These are phyloP conservation scores for Kluyveromyces nonfermentans DNA, from an alignment of 805 yeast genomes.

Conservation along the genomic window DNA sequence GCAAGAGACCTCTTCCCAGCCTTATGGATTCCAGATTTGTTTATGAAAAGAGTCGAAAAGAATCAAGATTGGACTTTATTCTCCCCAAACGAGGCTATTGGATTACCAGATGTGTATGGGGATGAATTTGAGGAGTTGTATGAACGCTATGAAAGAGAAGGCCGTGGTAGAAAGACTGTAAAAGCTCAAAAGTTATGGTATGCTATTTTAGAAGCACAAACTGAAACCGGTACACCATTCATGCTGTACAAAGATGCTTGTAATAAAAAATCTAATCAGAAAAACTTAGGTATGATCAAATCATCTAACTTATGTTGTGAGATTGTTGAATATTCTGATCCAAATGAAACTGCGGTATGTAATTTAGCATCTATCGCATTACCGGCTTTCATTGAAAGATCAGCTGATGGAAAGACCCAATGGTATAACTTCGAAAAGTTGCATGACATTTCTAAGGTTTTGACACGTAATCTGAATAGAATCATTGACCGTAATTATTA, in stretches of 20 bases:
- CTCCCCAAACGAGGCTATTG: conserved; percentile 85
- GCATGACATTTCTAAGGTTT: conserved; percentile 68
- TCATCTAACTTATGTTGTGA: conserved; percentile 94
- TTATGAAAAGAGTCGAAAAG: conserved; percentile 80
- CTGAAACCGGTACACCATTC: conserved; percentile 95
- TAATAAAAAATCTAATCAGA: conserved; percentile 79
- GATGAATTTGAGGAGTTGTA: conserved; percentile 71
- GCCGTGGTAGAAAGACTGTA: conserved; percentile 52
- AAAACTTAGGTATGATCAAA: conserved; percentile 85
- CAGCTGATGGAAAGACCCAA: conserved; percentile 36
- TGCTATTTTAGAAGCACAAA: conserved; percentile 81
- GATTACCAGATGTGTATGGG: conserved; percentile 74
- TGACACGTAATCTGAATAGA: conserved; percentile 68
- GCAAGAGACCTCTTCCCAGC: conserved; percentile 93
- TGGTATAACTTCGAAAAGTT: conserved; percentile 64
- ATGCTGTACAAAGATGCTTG: conserved; percentile 91
- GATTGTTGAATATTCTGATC: conserved; percentile 82
- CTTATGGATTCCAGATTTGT: conserved; percentile 89
- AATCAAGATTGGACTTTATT: conserved; percentile 82
- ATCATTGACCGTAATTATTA: conserved; percentile 80
- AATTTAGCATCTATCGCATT: conserved; percentile 86
- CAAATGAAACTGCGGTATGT: conserved; percentile 94
- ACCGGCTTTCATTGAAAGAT: conserved; percentile 58
- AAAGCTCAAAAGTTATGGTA: conserved; percentile 90
- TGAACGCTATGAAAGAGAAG: conserved; percentile 61